Conservation (phyloP, 2,329 filamentous ascomycete species). For the Apiospora malaysiana region DNA sequence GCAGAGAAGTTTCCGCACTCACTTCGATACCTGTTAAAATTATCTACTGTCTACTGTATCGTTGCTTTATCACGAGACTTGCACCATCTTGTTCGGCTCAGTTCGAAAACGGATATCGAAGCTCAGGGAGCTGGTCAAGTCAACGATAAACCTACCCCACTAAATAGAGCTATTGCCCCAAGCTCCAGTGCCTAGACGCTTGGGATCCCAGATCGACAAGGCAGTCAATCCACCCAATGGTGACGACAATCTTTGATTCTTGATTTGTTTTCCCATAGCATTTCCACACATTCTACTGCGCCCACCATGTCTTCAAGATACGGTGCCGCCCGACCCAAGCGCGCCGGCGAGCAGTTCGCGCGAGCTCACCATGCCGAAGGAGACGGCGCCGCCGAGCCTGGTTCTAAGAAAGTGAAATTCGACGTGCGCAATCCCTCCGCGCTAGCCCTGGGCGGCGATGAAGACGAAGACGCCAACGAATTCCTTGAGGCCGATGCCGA, state of each 20-base stretch:
- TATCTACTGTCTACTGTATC: too few species aligned
- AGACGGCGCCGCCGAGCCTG: conserved; percentile 49
- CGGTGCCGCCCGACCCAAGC: conserved; percentile 78
- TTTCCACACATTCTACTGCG: background rate
- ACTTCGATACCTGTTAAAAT: too few species aligned
- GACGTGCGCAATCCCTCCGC: conserved; percentile 94
- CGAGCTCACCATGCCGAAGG: conserved; percentile 71
- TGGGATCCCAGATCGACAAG: conserved; percentile 9
- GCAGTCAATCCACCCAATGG: conserved; percentile 8
- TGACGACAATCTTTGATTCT: conserved; percentile 4
- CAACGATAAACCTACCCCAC: background rate
- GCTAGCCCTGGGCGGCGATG: conserved; percentile 78
- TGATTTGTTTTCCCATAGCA: background rate
- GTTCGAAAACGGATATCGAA: background rate
- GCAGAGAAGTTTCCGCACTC: too few species aligned
- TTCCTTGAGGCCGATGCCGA: conserved; percentile 91
- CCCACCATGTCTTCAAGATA: conserved; percentile 60
- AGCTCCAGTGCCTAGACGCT: conserved; percentile 10
- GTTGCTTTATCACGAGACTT: too few species aligned
- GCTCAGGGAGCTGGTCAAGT: background rate
- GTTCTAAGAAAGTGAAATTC: conserved; percentile 84
- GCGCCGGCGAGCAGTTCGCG: conserved; percentile 80
- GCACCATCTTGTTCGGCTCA: too few species aligned
- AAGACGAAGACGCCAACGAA: conserved; percentile 57
- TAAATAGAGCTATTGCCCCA: conserved; percentile 15